phyloP scores from a whole-genome alignment of 2,329 filamentous ascomycete species.

The Talaromyces sp. region DNA sequence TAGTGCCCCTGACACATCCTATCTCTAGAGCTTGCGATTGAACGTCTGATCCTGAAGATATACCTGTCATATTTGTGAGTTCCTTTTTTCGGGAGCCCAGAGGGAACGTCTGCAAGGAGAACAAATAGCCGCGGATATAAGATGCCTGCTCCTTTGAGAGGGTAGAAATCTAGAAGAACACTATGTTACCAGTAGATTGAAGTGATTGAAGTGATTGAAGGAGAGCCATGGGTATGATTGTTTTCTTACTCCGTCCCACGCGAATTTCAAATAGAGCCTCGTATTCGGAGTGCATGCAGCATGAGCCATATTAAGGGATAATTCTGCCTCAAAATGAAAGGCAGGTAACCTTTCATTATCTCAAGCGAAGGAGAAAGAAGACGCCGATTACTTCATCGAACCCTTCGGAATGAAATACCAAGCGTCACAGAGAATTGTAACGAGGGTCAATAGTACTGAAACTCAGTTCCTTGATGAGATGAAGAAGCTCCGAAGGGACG shows the following conservation, averaged over 20 bases:
- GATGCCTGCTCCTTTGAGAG: not conserved
- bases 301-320: not conserved
- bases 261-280: not conserved
- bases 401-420: not conserved
- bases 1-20: not conserved
- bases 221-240: not conserved
- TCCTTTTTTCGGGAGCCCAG: not conserved
- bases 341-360: not conserved
- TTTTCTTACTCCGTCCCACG: not conserved
- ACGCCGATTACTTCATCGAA: not conserved
- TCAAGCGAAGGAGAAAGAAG: not conserved
- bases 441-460: not conserved
- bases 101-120: not conserved
- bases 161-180: not conserved
- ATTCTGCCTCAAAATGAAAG: not conserved
- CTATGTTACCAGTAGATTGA: not conserved
- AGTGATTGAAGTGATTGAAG: not conserved
- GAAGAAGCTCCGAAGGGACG: not conserved
- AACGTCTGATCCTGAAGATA: not conserved
- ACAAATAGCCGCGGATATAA: not conserved
- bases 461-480: not conserved
- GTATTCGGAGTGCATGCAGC: not conserved
- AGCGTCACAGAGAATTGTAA: not conserved
- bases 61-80: conserved; percentile 4
- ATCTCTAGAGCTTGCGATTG: not conserved